Evolutionary conservation across 192 early-diverging fungal species (phyloP).

Genomic region (Backusella morwellensis): DNA sequence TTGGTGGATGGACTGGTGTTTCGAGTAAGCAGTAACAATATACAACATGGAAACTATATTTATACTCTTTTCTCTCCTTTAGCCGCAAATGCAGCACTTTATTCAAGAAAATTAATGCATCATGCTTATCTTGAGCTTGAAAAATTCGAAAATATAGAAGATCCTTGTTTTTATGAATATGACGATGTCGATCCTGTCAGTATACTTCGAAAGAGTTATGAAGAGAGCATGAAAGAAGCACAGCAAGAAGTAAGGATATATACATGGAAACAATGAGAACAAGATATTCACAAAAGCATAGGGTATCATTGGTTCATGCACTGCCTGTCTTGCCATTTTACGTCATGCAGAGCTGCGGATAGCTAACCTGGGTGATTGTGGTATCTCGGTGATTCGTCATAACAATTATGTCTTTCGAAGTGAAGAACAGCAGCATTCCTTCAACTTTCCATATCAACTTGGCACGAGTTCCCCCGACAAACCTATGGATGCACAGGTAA

Average conservation of each 20-base stretch:
- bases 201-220: constrained; percentile 80
- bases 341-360: constrained; percentile 91
- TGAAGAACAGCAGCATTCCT: constrained; percentile 98
- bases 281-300: constrained; percentile 13
- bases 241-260: constrained; percentile 49
- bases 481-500: constrained; percentile 36
- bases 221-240: constrained; percentile 71
- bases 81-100: constrained; percentile 92
- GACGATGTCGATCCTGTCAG: constrained; percentile 76
- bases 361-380: constrained; percentile 95
- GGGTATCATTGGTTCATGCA: constrained; percentile 88
- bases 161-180: constrained; percentile 77
- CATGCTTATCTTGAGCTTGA: constrained; percentile 84
- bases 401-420: constrained; percentile 88
- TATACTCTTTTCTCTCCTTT: not conserved
- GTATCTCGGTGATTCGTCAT: constrained; percentile 82
- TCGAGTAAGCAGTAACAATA: constrained; percentile 7
- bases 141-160: constrained; percentile 81
- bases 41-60: not conserved
- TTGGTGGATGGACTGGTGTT: constrained; percentile 81
- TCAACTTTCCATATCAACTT: constrained; percentile 98
- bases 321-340: constrained; percentile 84
- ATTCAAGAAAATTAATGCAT: constrained; percentile 94
- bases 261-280: not conserved
- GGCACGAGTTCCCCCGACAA: constrained; percentile 59